These are phyloP conservation scores for Dimocarpus longan DNA, from an alignment of 345 rosid species.

Conservation along the genomic window DNA sequence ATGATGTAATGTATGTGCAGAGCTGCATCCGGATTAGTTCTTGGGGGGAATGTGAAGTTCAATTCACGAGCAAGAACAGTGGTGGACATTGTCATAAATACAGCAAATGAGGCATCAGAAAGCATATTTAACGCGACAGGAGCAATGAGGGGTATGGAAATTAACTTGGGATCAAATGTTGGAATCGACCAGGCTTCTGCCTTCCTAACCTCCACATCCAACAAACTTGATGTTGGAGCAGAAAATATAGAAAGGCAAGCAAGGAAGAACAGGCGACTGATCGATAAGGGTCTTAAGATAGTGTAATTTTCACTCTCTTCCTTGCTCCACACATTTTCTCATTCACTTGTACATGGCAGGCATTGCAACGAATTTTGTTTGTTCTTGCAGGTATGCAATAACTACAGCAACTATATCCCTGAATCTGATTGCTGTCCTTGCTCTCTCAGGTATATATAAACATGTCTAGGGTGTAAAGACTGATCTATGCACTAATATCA, in stretches of 20 bases:
- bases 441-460: conserved; percentile 48
- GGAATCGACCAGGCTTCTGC: conserved; percentile 26
- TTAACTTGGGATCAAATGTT: conserved; percentile 32
- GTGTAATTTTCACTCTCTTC: conserved; percentile 32
- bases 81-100: conserved; percentile 52
- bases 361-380: neutral
- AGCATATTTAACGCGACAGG: conserved; percentile 59
- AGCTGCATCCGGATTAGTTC: conserved; percentile 55
- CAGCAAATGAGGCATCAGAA: conserved; percentile 57
- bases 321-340: neutral
- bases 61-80: conserved; percentile 47
- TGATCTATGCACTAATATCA: neutral
- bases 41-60: conserved; percentile 59
- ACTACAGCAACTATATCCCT: conserved; percentile 48
- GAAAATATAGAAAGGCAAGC: conserved; percentile 47
- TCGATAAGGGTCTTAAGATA: conserved; percentile 52
- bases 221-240: conserved; percentile 45
- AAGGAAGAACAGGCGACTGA: conserved; percentile 49
- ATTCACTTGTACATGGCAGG: neutral
- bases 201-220: conserved; percentile 52
- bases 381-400: conserved; percentile 48
- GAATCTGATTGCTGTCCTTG: conserved; percentile 45
- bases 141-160: conserved; percentile 55
- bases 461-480: neutral
- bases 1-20: conserved; percentile 31